Percentiles rank a stretch among this genome's conserved stretches.
These are phyloP conservation scores for Coemansia sp. DNA, from an alignment of 192 early-diverging fungal species.

Conservation along the genomic window DNA sequence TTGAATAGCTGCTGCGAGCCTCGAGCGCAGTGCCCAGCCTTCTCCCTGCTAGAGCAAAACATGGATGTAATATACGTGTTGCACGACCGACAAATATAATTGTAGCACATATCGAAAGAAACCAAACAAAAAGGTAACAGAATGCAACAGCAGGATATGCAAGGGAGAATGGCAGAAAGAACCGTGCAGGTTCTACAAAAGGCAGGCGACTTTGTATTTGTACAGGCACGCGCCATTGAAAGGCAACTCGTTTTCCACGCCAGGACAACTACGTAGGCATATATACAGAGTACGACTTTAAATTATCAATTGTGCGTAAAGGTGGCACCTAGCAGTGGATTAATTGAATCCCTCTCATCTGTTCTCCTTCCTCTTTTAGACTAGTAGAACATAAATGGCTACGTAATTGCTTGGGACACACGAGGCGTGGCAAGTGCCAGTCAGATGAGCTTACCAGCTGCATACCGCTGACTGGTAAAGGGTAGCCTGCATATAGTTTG, in stretches of 20 bases:
- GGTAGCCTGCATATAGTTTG: neutral
- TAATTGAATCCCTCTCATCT: neutral
- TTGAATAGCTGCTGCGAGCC: conserved; percentile 27
- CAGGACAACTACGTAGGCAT: neutral
- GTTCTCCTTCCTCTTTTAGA: neutral
- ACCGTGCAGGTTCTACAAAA: neutral
- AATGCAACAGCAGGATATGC: neutral
- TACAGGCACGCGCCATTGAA: neutral
- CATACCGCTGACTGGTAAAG: conserved; percentile 7
- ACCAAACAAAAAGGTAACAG: neutral
- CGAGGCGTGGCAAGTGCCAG: conserved; percentile 9
- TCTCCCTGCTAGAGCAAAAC: conserved; percentile 45
- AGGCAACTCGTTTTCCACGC: neutral
- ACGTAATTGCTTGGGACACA: neutral
- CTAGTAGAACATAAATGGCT: neutral
- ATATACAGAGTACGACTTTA: neutral
- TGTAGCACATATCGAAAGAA: conserved; percentile 36
- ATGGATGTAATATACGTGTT: conserved; percentile 38
- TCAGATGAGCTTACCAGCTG: neutral
- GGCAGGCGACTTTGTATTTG: neutral
- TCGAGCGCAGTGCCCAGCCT: conserved; percentile 26
- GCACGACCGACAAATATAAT: conserved; percentile 53
- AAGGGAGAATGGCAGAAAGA: neutral
- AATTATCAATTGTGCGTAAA: neutral
- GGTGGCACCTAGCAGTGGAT: neutral